Percentiles rank a stretch among this genome's conserved stretches.
Conservation (phyloP, 352 stramenopile genomes). For the Phytophthora sp. region DNA sequence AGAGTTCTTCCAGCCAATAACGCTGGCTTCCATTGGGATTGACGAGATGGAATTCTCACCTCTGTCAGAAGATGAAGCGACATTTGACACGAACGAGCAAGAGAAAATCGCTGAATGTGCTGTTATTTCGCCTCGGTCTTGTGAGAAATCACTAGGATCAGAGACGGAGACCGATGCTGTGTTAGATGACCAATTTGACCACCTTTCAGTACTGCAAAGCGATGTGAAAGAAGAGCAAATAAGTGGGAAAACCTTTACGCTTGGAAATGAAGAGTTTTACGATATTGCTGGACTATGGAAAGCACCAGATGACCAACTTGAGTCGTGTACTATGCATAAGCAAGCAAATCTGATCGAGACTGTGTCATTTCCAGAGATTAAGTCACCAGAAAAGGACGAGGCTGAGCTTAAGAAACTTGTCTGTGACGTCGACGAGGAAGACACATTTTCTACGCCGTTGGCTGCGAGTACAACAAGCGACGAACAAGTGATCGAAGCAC, state of each 20-base stretch:
- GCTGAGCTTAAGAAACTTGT: not conserved
- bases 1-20: conserved; percentile 39
- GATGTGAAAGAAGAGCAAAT: not conserved
- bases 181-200: not conserved
- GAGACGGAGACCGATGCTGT: not conserved
- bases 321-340: not conserved
- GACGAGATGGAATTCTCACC: conserved; percentile 53
- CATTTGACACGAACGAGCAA: not conserved
- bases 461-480: too few species aligned
- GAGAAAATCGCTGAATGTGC: not conserved
- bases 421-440: not conserved
- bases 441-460: not conserved
- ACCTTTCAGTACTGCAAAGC: not conserved
- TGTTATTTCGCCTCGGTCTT: not conserved
- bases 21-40: conserved; percentile 51
- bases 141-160: not conserved
- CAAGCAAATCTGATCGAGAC: not conserved
- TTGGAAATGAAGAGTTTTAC: not conserved
- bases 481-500: too few species aligned
- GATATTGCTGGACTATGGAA: not conserved
- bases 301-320: not conserved
- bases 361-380: too few species aligned
- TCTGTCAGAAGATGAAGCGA: conserved; percentile 3
- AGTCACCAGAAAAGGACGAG: not conserved
- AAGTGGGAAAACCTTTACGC: too few species aligned